A percentile compares a stretch with the other conserved stretches of the same genome.
These are phyloP conservation scores for Starmerella roubikii DNA, from an alignment of 805 yeast species.

Conservation along the genomic window DNA sequence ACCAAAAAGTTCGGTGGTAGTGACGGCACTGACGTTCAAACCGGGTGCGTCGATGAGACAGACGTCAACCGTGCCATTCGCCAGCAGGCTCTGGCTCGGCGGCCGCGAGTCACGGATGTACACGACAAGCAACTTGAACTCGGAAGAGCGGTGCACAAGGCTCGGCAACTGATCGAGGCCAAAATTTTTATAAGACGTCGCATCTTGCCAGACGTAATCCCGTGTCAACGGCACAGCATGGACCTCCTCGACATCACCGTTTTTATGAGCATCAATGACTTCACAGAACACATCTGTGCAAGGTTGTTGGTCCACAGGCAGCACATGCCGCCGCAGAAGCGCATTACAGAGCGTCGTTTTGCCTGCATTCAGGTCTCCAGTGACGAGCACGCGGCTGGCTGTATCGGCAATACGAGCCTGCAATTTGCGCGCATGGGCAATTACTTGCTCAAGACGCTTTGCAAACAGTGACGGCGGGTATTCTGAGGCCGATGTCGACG, in stretches of 20 bases:
- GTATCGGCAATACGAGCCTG: conserved; percentile 81
- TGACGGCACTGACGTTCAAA: conserved; percentile 78
- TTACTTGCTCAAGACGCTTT: conserved; percentile 49
- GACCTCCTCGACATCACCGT: conserved; percentile 69
- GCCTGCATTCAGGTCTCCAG: conserved; percentile 95
- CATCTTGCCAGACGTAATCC: conserved; percentile 40
- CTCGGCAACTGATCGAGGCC: conserved; percentile 45
- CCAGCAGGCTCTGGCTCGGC: conserved; percentile 52
- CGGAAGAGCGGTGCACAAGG: conserved; percentile 61
- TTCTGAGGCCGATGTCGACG: conserved; percentile 51
- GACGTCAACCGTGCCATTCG: conserved; percentile 86
- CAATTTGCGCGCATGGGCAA: conserved; percentile 55
- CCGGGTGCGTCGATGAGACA: conserved; percentile 96
- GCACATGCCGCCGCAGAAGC: conserved; percentile 53
- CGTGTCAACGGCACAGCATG: conserved; percentile 56
- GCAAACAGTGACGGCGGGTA: conserved; percentile 50
- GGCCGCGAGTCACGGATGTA: conserved; percentile 67
- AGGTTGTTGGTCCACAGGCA: conserved; percentile 97
- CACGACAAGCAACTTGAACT: conserved; percentile 59
- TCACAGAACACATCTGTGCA: conserved; percentile 95
- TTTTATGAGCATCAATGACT: conserved; percentile 70
- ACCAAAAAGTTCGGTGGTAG: conserved; percentile 87
- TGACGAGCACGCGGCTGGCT: conserved; percentile 82
- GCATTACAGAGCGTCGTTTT: conserved; percentile 94
- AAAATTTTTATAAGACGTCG: conserved; percentile 48